Base-by-base conservation (phyloP, 106 monocot species). In the Narthecium ossifragum region DNA sequence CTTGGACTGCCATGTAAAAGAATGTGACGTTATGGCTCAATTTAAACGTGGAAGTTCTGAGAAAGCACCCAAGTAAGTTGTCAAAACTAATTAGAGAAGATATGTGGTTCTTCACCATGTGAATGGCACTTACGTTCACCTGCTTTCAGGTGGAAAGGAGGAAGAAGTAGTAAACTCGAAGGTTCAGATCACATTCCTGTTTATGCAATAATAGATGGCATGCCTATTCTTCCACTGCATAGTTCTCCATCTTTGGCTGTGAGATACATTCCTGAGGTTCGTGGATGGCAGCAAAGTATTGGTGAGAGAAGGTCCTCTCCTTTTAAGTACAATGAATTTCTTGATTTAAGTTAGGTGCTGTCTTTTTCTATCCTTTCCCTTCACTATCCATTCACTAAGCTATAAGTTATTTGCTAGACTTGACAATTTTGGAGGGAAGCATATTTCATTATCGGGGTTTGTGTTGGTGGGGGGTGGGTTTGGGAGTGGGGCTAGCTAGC, bases 141-240 rank as follows among this genome's bases (percentile, higher is more conserved):
- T 27, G 32, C 54, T 28, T 84, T 32, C 74, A 98, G 98, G 78
- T 98, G 84, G 98, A 81, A 84, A 55, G 98, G 98, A 34, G 98
- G 98, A 28, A 78, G 90, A 54, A 81, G 60, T 46, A 72, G 52
- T 52, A 98, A 91, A 67, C 58, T 98, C 49, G 91, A 98, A 70
- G 98, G 98, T 49, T 98, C 98, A 36, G 98, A 98, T 80, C 98
- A 98, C 73, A 53, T 79, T 52, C 91, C 98, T 56, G 87, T 98
- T 53, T 98, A 74, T 75, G 49, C 73, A 13, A 29, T 71, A 30
- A 70, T 98, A 29, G 66, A 31, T 59, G 72, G 71, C 67, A 46
- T 91, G 40, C 81, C 98, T 70, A 30, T 70, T 70, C 70, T 98
- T 67, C 69, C 73, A 21, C 15, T 75, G 30, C 98, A 98, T 43